A percentile compares a stretch with the other conserved stretches of the same genome.
These are phyloP conservation scores for Trypanosoma caninum DNA, from an alignment of 208 protist species.

Conservation along the genomic window DNA sequence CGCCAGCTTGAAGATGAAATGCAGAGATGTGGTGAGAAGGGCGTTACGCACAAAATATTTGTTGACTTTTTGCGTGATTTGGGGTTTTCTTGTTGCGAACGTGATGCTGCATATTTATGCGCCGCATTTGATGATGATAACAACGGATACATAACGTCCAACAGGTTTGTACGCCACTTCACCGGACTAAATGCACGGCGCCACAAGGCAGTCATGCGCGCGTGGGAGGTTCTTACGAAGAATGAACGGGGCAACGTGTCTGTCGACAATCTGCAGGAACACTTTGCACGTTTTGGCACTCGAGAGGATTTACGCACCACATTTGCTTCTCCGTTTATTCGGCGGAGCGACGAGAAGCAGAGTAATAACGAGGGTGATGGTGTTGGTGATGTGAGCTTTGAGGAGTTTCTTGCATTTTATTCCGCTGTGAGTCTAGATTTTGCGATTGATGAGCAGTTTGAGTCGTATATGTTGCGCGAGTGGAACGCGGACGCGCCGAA, in stretches of 20 bases:
- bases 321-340: neutral
- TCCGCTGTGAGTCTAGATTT: constrained; percentile 56
- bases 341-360: neutral
- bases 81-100: constrained; percentile 37
- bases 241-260: constrained; percentile 34
- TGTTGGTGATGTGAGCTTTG: constrained; percentile 26
- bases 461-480: constrained; percentile 53
- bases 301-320: constrained; percentile 10
- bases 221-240: constrained; percentile 54
- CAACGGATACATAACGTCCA: constrained; percentile 44
- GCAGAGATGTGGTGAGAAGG: constrained; percentile 28
- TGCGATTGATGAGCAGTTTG: constrained; percentile 68
- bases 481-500: constrained; percentile 61
- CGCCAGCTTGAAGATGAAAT: constrained; percentile 36
- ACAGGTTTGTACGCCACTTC: constrained; percentile 75
- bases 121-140: constrained; percentile 56
- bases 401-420: constrained; percentile 78
- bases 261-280: constrained; percentile 31
- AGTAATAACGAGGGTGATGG: constrained; percentile 1
- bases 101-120: constrained; percentile 68
- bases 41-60: constrained; percentile 58
- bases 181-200: constrained; percentile 69
- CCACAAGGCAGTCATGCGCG: constrained; percentile 52
- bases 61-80: constrained; percentile 38
- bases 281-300: constrained; percentile 12